Evolutionary conservation across 1,284 basidiomycete species (phyloP).

Genomic region (Melampsora americana): DNA sequence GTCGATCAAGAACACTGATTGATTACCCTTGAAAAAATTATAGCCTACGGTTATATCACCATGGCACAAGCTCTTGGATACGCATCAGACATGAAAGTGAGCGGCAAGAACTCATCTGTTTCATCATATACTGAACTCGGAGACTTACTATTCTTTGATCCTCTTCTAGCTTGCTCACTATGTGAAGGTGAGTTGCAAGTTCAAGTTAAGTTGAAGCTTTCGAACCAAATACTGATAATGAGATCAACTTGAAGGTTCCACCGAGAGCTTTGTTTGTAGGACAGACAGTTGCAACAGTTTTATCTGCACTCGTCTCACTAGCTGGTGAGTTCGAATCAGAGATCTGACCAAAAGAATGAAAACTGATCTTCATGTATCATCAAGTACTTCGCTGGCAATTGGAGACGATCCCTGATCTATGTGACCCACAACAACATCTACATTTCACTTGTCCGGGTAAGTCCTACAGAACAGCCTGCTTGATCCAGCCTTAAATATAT

Average conservation of each 20-base stretch:
- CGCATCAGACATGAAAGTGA: conserved; percentile 36
- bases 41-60: conserved; percentile 43
- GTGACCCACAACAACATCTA: conserved; percentile 20
- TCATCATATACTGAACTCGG: neutral
- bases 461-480: neutral
- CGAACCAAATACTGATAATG: neutral
- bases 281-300: conserved; percentile 32
- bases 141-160: neutral
- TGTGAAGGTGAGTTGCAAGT: conserved; percentile 26
- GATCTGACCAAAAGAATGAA: neutral
- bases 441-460: conserved; percentile 38
- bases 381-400: conserved; percentile 38
- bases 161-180: conserved; percentile 39
- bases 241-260: conserved; percentile 10
- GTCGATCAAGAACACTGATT: neutral
- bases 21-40: neutral
- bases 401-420: conserved; percentile 26
- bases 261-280: conserved; percentile 30
- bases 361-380: neutral
- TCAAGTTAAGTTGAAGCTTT: neutral
- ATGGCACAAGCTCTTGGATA: conserved; percentile 38
- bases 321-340: conserved; percentile 9
- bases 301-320: conserved; percentile 28
- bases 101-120: neutral
- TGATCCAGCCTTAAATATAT: neutral